Evolutionary conservation across 495 filamentous ascomycete genomes (phyloP).

Genomic region (Penicillium dipodomyicola): DNA sequence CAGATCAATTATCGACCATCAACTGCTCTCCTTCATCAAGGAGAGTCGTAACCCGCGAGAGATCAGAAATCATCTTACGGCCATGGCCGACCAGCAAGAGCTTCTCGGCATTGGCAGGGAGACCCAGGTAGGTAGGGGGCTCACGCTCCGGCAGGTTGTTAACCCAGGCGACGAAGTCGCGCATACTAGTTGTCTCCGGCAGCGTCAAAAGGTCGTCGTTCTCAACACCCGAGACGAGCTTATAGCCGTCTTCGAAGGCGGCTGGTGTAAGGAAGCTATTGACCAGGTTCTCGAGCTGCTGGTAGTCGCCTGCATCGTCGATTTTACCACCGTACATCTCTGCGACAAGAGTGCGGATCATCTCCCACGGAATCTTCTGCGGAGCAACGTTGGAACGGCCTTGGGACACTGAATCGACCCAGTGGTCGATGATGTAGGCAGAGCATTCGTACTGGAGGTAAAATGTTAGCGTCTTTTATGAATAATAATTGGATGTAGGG

Average conservation of each 20-base stretch:
- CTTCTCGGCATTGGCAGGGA: slow-evolving; percentile 97
- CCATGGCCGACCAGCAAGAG: slow-evolving; percentile 88
- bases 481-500: neutral
- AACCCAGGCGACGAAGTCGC: slow-evolving; percentile 90
- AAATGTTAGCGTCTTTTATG: slow-evolving; percentile 30
- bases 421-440: slow-evolving; percentile 91
- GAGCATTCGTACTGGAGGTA: slow-evolving; percentile 85
- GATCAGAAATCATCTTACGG: slow-evolving; percentile 76
- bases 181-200: slow-evolving; percentile 74
- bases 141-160: slow-evolving; percentile 89
- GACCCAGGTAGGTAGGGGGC: slow-evolving; percentile 91
- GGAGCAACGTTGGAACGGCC: slow-evolving; percentile 90
- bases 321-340: slow-evolving; percentile 99
- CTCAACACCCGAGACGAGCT: slow-evolving; percentile 68
- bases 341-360: slow-evolving; percentile 86
- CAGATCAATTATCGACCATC: slow-evolving; percentile 59
- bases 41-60: slow-evolving; percentile 77
- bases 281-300: slow-evolving; percentile 67
- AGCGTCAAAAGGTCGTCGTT: slow-evolving; percentile 66
- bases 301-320: slow-evolving; percentile 86
- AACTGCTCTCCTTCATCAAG: slow-evolving; percentile 93
- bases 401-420: slow-evolving; percentile 78
- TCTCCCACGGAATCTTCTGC: slow-evolving; percentile 92
- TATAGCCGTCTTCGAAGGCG: slow-evolving; percentile 89
- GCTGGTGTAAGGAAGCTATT: slow-evolving; percentile 72